Evolutionary conservation across 257 asterid species (phyloP).

Genomic region (Forsythia suspensa): DNA sequence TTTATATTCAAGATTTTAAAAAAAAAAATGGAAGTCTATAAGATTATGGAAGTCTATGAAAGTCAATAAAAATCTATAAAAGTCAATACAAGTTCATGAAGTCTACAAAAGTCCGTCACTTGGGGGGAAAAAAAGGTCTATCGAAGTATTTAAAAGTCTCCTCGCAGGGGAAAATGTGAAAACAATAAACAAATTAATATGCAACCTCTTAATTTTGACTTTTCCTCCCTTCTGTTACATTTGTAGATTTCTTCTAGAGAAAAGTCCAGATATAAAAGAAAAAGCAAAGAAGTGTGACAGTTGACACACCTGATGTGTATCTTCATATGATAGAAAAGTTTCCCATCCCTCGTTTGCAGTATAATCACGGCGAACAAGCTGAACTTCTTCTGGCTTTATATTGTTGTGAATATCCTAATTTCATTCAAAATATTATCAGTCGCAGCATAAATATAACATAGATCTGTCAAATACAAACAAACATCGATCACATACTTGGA

Average conservation of each 20-base stretch:
- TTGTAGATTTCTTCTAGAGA: not conserved
- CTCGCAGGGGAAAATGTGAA: not conserved
- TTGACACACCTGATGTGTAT: constrained; percentile 72
- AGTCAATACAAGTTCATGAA: not conserved
- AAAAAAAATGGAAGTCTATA: not conserved
- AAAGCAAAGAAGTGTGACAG: constrained; percentile 12
- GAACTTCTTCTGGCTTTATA: constrained; percentile 93
- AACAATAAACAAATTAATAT: not conserved
- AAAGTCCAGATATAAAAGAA: not conserved
- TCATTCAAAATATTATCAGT: constrained; percentile 30
- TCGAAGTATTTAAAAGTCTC: not conserved
- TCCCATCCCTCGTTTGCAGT: constrained; percentile 99
- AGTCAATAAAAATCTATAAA: not conserved
- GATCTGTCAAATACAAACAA: constrained; percentile 5
- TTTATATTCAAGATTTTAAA: not conserved
- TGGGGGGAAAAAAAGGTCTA: not conserved
- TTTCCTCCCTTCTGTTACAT: not conserved
- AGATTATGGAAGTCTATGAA: not conserved
- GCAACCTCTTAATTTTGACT: not conserved
- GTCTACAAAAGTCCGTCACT: not conserved
- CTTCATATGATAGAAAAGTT: constrained; percentile 96
- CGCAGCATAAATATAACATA: constrained; percentile 2
- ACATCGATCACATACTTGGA: constrained; percentile 59
- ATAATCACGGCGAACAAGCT: constrained; percentile 98
- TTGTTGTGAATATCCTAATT: constrained; percentile 87